Evolutionary conservation across 2,329 filamentous ascomycete genomes (phyloP).

Genomic region (Colletotrichum endophyticum): DNA sequence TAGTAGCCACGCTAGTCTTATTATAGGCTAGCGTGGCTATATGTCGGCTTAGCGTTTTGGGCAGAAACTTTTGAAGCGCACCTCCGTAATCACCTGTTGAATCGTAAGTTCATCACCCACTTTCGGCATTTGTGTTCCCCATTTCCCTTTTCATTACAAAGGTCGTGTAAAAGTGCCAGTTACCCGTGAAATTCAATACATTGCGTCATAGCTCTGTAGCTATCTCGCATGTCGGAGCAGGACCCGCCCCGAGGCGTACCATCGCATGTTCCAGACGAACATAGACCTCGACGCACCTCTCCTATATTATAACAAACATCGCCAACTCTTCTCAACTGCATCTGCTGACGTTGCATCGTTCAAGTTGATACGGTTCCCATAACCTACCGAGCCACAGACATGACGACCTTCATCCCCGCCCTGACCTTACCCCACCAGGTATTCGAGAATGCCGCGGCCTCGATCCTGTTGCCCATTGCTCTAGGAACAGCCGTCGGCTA

Average conservation of each 20-base stretch:
- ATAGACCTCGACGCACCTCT: background rate
- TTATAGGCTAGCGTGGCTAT: too few relatives aligned
- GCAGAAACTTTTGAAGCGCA: too few relatives aligned
- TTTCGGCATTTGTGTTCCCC: background rate
- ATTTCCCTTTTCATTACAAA: background rate
- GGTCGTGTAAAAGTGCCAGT: background rate
- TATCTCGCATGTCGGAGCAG: constrained; percentile 15
- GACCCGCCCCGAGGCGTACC: constrained; percentile 19
- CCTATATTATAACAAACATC: background rate
- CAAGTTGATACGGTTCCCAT: background rate
- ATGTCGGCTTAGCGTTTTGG: too few relatives aligned
- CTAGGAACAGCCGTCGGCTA: constrained; percentile 78
- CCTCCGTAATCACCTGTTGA: background rate
- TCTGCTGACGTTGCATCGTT: background rate
- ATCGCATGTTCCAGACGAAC: constrained; percentile 11
- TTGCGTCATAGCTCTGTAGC: constrained; percentile 18
- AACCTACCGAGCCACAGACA: constrained; percentile 40
- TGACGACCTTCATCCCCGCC: constrained; percentile 82
- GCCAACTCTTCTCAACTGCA: background rate
- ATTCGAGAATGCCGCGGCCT: constrained; percentile 74
- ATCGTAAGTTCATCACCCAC: background rate
- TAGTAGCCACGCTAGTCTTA: too few relatives aligned
- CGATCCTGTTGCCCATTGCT: constrained; percentile 77
- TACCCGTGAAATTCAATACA: background rate
- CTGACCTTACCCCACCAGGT: constrained; percentile 75